These are phyloP conservation scores for Rhodotorula kratochvilovae DNA, from an alignment of 768 basidiomycete species.

Conservation along the genomic window DNA sequence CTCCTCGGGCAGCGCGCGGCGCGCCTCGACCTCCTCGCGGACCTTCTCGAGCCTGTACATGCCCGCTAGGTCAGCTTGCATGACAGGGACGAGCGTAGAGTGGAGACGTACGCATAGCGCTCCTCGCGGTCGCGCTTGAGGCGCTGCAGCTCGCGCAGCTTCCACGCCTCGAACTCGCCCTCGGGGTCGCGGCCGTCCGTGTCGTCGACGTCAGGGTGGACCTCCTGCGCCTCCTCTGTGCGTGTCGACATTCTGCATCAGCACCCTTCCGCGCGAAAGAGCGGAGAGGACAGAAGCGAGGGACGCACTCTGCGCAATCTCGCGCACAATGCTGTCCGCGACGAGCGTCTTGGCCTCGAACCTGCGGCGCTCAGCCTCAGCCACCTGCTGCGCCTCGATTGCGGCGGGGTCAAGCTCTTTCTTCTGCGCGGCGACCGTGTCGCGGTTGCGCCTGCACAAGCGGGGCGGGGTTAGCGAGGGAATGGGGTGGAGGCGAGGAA, in stretches of 20 bases:
- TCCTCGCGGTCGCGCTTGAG: slow-evolving; percentile 93
- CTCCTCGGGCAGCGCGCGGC: slow-evolving; percentile 87
- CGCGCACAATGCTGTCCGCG: slow-evolving; percentile 85
- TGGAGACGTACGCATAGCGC: slow-evolving; percentile 53
- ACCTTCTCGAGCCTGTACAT: slow-evolving; percentile 63
- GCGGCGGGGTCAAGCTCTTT: slow-evolving; percentile 69
- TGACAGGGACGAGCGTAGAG: not conserved
- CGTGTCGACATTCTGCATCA: too few relatives aligned
- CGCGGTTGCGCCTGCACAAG: slow-evolving; percentile 36
- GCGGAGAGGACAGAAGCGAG: not conserved
- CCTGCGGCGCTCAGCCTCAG: slow-evolving; percentile 73
- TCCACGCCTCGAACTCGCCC: slow-evolving; percentile 92
- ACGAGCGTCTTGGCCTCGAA: slow-evolving; percentile 87
- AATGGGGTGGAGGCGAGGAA: not conserved
- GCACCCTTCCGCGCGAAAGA: not conserved
- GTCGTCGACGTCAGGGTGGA: slow-evolving; percentile 85
- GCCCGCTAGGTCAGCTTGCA: not conserved
- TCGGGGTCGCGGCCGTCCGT: slow-evolving; percentile 86
- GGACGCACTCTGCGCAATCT: slow-evolving; percentile 79
- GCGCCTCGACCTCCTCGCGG: slow-evolving; percentile 81
- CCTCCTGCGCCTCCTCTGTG: slow-evolving; percentile 82
- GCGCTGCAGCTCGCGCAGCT: slow-evolving; percentile 83
- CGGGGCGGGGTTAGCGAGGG: slow-evolving; percentile 45
- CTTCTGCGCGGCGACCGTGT: slow-evolving; percentile 67
- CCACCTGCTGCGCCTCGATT: slow-evolving; percentile 61